Evolutionary conservation across 192 early-diverging fungal genomes (phyloP).

Genomic region (Glomus cerebriforme): DNA sequence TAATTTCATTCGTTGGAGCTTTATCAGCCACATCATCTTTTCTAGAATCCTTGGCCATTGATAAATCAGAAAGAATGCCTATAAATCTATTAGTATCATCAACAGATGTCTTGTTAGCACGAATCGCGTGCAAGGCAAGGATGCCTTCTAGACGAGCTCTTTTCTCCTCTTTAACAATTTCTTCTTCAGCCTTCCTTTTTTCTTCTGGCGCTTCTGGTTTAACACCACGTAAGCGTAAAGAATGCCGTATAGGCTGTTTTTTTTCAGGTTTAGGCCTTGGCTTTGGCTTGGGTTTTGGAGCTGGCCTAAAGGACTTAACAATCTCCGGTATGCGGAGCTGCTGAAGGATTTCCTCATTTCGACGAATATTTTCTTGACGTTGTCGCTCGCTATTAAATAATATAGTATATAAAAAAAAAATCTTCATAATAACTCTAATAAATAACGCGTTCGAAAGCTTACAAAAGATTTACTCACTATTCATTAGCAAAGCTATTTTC

Average conservation of each 20-base stretch:
- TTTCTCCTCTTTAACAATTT: slow-evolving; percentile 3
- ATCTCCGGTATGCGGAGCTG: slow-evolving; percentile 35
- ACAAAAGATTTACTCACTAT: neutral
- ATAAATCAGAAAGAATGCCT: neutral
- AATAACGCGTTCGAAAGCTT: neutral
- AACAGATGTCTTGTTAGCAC: neutral
- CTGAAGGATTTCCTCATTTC: slow-evolving; percentile 42
- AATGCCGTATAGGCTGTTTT: slow-evolving; percentile 22
- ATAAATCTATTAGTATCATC: slow-evolving; percentile 11
- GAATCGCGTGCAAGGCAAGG: slow-evolving; percentile 4
- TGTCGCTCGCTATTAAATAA: slow-evolving; percentile 37
- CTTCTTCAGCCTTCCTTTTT: slow-evolving; percentile 20
- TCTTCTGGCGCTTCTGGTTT: slow-evolving; percentile 20
- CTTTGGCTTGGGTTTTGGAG: slow-evolving; percentile 3
- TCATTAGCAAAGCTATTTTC: neutral
- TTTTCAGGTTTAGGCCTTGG: slow-evolving; percentile 23
- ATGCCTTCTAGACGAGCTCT: neutral
- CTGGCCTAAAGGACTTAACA: neutral
- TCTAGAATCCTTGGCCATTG: neutral
- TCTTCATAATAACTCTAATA: neutral
- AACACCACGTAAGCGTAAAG: slow-evolving; percentile 12
- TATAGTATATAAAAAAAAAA: neutral
- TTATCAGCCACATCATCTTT: slow-evolving; percentile 1
- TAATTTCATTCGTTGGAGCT: slow-evolving; percentile 2
- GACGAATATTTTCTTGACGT: slow-evolving; percentile 46